Base-by-base conservation (phyloP, 805 yeast genomes). In the Yarrowia sp. region DNA sequence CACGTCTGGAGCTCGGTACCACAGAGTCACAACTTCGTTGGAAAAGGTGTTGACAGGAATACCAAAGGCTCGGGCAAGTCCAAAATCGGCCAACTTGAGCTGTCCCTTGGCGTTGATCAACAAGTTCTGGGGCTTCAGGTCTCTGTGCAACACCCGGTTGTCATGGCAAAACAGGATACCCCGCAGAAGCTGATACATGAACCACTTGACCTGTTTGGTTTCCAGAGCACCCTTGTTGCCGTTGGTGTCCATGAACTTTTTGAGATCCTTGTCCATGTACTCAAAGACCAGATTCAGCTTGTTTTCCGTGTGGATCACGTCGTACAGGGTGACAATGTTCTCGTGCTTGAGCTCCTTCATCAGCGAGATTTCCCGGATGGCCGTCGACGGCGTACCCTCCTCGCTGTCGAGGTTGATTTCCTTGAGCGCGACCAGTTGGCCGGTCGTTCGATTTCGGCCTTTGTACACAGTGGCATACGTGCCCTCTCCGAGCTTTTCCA, bases 401-500 rank as follows among this genome's bases (percentile, higher is more conserved):
- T 95, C 99, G 65, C 96, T 89, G 76, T 95, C 99, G 71, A 94
- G 83, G 74, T 90, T 90, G 80, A 95, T 95, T 78, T 95, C 98
- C 77, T 95, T 95, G 74, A 95, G 82, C 0, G 99, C 99, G 19
- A 95, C 99, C 19, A 93, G 83, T 68, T 91, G 92, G 64, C 92
- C 97, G 38, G 93, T 89, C 74, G 88, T 86, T 71, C 91, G 86
- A 78, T 91, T 95, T 76, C 92, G 86, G 49, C 90, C 99, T 75
- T 94, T 95, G 82, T 94, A 95, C 42, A 95, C 99, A n/a, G 97
- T 96, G 74, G 99, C 99, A 80, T 95, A 95, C 0, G 99, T 91
- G 61, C 97, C 97, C 80, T 91, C 97, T 22, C 97, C 97, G 46
- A 91, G 84, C 81, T 91, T 91, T 77, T 92, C 97, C 68, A 91